Percentiles rank a stretch among this genome's conserved stretches.
These are phyloP conservation scores for Geotrichum siamense DNA, from an alignment of 1,139 yeast genomes.

Conservation along the genomic window DNA sequence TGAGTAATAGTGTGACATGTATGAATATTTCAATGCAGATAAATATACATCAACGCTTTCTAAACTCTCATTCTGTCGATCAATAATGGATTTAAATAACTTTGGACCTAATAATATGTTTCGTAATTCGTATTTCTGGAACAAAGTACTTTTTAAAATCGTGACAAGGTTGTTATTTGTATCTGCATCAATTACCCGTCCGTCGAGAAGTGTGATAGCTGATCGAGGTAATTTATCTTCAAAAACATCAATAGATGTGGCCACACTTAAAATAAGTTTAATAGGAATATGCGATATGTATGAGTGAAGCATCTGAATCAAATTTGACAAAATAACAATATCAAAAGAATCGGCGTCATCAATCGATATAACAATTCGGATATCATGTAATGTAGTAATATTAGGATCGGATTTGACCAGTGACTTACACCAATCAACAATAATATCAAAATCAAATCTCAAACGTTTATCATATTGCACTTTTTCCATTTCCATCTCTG, in stretches of 20 bases:
- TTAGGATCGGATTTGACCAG: slow-evolving; percentile 20
- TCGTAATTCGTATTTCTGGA: slow-evolving; percentile 15
- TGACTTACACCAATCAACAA: slow-evolving; percentile 42
- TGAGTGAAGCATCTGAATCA: slow-evolving; percentile 43
- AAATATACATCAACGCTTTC: slow-evolving; percentile 46
- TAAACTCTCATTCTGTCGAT: slow-evolving; percentile 27
- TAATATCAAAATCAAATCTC: slow-evolving; percentile 48
- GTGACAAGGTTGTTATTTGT: slow-evolving; percentile 24
- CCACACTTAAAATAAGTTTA: slow-evolving; percentile 47
- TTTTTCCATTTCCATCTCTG: slow-evolving; percentile 16
- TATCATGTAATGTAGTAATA: slow-evolving; percentile 20
- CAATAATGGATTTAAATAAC: slow-evolving; percentile 21
- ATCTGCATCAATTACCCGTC: slow-evolving; percentile 25
- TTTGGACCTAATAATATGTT: slow-evolving; percentile 29
- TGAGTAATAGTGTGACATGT: slow-evolving; percentile 65
- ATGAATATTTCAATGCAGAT: slow-evolving; percentile 49
- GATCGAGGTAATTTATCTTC: slow-evolving; percentile 39
- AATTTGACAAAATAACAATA: slow-evolving; percentile 44
- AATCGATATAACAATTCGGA: slow-evolving; percentile 43
- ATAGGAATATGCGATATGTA: slow-evolving; percentile 37
- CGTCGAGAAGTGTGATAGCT: slow-evolving; percentile 25
- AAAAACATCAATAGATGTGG: slow-evolving; percentile 43
- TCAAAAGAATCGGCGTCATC: slow-evolving; percentile 61
- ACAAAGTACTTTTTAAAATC: slow-evolving; percentile 22
- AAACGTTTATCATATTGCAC: slow-evolving; percentile 32